Evolutionary conservation across 2,329 filamentous ascomycete species (phyloP).

Genomic region (Aspergillus aculeatus): DNA sequence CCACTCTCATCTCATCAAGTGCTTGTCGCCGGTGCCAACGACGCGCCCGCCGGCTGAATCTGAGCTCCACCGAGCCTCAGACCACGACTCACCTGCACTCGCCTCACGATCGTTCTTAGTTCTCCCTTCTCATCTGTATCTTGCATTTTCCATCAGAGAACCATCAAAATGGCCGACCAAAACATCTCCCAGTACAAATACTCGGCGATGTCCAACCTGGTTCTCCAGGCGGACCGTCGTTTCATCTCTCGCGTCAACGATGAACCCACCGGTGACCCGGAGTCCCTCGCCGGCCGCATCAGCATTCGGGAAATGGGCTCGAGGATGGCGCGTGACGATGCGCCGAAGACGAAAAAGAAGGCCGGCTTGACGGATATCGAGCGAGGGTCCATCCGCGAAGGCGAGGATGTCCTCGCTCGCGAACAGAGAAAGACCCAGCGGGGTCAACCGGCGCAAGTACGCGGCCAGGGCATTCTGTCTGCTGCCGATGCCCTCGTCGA

Average conservation of each 20-base stretch:
- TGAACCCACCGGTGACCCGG: slow-evolving; percentile 93
- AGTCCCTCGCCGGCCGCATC: slow-evolving; percentile 91
- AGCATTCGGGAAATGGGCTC: slow-evolving; percentile 94
- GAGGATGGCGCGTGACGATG: slow-evolving; percentile 74
- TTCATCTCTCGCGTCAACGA: slow-evolving; percentile 91
- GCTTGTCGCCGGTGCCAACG: slow-evolving; percentile 29
- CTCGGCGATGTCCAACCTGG: slow-evolving; percentile 99
- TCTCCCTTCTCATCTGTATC: slow-evolving; percentile 20
- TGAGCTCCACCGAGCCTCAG: slow-evolving; percentile 33
- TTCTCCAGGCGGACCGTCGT: slow-evolving; percentile 97
- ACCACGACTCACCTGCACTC: slow-evolving; percentile 26
- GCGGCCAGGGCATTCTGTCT: slow-evolving; percentile 75
- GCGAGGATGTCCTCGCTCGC: slow-evolving; percentile 76
- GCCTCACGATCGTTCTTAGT: slow-evolving; percentile 25
- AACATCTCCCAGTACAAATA: slow-evolving; percentile 97
- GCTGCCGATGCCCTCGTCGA: slow-evolving; percentile 85
- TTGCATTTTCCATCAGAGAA: slow-evolving; percentile 10
- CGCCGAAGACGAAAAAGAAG: slow-evolving; percentile 76
- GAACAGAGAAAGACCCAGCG: slow-evolving; percentile 84
- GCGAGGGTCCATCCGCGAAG: slow-evolving; percentile 73
- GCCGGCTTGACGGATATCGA: slow-evolving; percentile 67
- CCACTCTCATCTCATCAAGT: slow-evolving; percentile 18
- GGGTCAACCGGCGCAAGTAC: slow-evolving; percentile 67
- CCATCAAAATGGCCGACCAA: slow-evolving; percentile 64
- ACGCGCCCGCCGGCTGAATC: slow-evolving; percentile 35